phyloP scores from a whole-genome alignment of 352 stramenopile species.

The Globisporangium middletonii region DNA sequence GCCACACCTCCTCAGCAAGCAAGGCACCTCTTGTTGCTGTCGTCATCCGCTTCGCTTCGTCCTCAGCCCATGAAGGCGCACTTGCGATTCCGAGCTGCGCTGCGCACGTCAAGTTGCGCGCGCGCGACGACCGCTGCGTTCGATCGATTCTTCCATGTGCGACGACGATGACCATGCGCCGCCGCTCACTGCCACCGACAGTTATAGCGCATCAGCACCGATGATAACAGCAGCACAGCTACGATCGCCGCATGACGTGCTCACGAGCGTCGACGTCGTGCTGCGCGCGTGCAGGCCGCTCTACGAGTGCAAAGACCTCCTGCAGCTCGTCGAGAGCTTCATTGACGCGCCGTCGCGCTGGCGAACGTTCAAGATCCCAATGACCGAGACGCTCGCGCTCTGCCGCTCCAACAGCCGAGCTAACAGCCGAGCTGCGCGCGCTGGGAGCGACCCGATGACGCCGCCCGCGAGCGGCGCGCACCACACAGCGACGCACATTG shows the following conservation, averaged over 20 bases:
- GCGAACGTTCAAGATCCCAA: constrained; percentile 9
- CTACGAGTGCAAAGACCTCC: constrained; percentile 11
- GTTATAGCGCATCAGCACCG: background rate
- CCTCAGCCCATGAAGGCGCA: no score
- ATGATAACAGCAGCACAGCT: no score
- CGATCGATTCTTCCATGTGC: no score
- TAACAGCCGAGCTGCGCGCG: constrained; percentile 7
- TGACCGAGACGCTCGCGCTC: constrained; percentile 14
- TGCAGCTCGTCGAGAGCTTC: constrained; percentile 10
- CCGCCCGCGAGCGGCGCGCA: background rate
- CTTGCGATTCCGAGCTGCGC: no score
- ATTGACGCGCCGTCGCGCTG: constrained; percentile 9
- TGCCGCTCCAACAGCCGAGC: constrained; percentile 9
- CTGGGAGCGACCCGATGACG: constrained; percentile 2
- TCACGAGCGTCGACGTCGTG: constrained; percentile 7
- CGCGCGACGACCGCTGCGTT: no score
- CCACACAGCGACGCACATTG: constrained; percentile 7
- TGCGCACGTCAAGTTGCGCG: no score
- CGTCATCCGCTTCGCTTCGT: no score
- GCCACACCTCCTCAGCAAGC: no score
- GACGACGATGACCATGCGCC: no score
- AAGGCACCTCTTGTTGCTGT: no score
- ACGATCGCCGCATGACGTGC: background rate
- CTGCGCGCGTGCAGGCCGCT: background rate
- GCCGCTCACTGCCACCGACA: no score